phyloP scores from a whole-genome alignment of 1,284 basidiomycete genomes.

The Mycena citricolor region DNA sequence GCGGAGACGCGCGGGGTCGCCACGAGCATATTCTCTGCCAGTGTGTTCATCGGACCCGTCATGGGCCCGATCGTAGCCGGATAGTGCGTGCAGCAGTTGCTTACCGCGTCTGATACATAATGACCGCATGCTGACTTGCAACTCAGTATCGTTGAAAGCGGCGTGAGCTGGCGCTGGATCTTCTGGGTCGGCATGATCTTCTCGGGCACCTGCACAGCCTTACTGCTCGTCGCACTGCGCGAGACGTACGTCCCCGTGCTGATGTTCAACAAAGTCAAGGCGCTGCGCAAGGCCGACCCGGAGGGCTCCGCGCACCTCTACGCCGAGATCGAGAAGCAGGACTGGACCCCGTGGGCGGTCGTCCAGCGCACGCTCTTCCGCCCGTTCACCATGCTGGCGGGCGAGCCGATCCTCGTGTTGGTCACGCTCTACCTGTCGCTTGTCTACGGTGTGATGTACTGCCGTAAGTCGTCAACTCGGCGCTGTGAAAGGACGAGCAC shows the following conservation, averaged over 20 bases:
- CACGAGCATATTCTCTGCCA: slow-evolving; percentile 58
- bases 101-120: too few relatives aligned
- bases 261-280: slow-evolving; percentile 42
- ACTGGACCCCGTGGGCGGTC: slow-evolving; percentile 52
- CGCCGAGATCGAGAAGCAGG: slow-evolving; percentile 61
- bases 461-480: slow-evolving; percentile 38
- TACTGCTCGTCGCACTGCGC: slow-evolving; percentile 46
- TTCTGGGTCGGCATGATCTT: slow-evolving; percentile 69
- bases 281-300: slow-evolving; percentile 46
- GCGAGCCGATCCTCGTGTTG: slow-evolving; percentile 66
- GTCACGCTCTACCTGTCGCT: slow-evolving; percentile 67
- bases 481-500: too few relatives aligned
- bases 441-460: slow-evolving; percentile 65
- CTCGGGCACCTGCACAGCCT: slow-evolving; percentile 44
- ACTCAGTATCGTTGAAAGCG: slow-evolving; percentile 43
- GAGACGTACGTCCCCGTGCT: slow-evolving; percentile 60
- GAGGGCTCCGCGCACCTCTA: slow-evolving; percentile 44
- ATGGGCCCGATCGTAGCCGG: slow-evolving; percentile 57
- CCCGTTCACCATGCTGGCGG: slow-evolving; percentile 62
- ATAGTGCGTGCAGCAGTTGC: too few relatives aligned
- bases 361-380: slow-evolving; percentile 54
- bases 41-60: slow-evolving; percentile 65
- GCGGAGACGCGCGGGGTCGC: slow-evolving; percentile 56
- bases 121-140: too few relatives aligned
- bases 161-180: slow-evolving; percentile 56